These are phyloP conservation scores for Metschnikowia picachoensis DNA, from an alignment of 805 yeast species.

Conservation along the genomic window DNA sequence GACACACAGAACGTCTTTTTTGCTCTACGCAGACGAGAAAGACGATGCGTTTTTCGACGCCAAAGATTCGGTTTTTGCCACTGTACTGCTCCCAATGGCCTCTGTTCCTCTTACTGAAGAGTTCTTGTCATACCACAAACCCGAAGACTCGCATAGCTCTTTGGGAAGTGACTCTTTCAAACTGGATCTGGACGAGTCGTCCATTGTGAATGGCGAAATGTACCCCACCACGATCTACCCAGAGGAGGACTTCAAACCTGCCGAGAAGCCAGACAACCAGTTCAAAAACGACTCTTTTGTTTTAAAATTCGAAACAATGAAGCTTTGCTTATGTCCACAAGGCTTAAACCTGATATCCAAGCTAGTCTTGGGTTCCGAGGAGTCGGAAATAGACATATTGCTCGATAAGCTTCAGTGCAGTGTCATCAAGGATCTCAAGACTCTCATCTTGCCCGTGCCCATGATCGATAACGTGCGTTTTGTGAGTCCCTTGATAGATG, in stretches of 20 bases:
- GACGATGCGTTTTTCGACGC: conserved; percentile 45
- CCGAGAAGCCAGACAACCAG: conserved; percentile 29
- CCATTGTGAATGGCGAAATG: conserved; percentile 8
- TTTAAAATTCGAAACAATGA: conserved; percentile 50
- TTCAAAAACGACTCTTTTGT: conserved; percentile 54
- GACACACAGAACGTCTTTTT: conserved; percentile 72
- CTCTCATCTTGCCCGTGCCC: conserved; percentile 28
- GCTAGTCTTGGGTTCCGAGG: conserved; percentile 31
- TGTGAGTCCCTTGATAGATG: conserved; percentile 41
- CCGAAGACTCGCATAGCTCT: not conserved
- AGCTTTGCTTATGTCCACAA: conserved; percentile 44
- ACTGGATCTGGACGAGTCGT: conserved; percentile 12
- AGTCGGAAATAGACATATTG: conserved; percentile 42
- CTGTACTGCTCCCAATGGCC: conserved; percentile 60
- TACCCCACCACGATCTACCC: conserved; percentile 26
- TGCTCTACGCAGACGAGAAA: conserved; percentile 51
- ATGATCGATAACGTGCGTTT: conserved; percentile 44
- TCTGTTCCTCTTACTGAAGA: conserved; percentile 54
- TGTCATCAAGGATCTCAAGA: conserved; percentile 44
- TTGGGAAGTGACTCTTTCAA: conserved; percentile 10
- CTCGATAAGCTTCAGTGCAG: conserved; percentile 66
- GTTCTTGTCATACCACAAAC: not conserved
- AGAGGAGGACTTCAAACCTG: conserved; percentile 31
- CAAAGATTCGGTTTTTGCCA: conserved; percentile 52
- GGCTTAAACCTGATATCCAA: conserved; percentile 37